phyloP scores from a whole-genome alignment of 331 rosid genomes.

The Saraca asoca region DNA sequence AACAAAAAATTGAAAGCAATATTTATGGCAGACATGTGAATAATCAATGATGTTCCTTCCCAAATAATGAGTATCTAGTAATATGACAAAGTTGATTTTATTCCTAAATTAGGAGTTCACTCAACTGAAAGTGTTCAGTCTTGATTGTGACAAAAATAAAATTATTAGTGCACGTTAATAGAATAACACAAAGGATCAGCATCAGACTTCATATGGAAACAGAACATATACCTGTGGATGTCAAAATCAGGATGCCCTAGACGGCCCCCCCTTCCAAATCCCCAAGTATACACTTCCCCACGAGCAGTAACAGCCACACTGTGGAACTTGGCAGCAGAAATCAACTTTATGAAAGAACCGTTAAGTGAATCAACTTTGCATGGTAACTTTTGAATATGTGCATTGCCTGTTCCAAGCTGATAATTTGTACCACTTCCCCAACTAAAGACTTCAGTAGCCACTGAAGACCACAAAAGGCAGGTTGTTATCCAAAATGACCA shows the following conservation, averaged over 20 bases:
- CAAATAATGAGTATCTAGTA: neutral
- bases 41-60: neutral
- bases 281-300: slow-evolving; percentile 96
- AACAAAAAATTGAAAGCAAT: neutral
- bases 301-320: slow-evolving; percentile 82
- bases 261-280: slow-evolving; percentile 98
- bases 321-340: slow-evolving; percentile 92
- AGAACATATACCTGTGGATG: slow-evolving; percentile 77
- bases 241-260: slow-evolving; percentile 98
- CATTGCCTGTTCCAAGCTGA: slow-evolving; percentile 99
- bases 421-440: slow-evolving; percentile 98
- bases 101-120: neutral
- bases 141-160: neutral
- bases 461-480: slow-evolving; percentile 51
- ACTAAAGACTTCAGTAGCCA: slow-evolving; percentile 82
- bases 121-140: slow-evolving; percentile 8
- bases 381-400: slow-evolving; percentile 83
- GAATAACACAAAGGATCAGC: slow-evolving; percentile 7
- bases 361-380: slow-evolving; percentile 89
- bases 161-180: slow-evolving; percentile 1
- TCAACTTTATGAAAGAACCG: slow-evolving; percentile 63
- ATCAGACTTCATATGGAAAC: slow-evolving; percentile 7
- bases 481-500: slow-evolving; percentile 25
- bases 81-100: neutral
- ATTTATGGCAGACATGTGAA: neutral